These are phyloP conservation scores for Candida namnaoensis DNA, from an alignment of 805 yeast genomes.

Conservation along the genomic window DNA sequence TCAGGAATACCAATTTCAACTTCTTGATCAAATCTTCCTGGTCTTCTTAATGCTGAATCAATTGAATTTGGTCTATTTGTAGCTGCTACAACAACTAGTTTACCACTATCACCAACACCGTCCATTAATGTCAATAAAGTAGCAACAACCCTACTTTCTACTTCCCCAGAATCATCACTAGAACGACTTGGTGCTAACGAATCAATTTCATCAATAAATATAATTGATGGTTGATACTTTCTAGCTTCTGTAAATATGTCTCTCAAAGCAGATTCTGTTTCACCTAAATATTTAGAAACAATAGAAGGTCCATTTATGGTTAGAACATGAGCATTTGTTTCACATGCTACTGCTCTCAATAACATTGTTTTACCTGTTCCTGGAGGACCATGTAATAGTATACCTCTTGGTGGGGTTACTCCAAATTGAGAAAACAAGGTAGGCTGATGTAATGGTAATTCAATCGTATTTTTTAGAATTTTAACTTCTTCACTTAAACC, in stretches of 20 bases:
- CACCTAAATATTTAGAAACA: slow-evolving; percentile 89
- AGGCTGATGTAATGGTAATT: slow-evolving; percentile 76
- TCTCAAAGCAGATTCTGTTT: slow-evolving; percentile 81
- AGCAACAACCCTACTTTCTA: slow-evolving; percentile 85
- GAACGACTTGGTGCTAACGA: slow-evolving; percentile 81
- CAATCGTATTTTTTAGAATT: slow-evolving; percentile 55
- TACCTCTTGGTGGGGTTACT: slow-evolving; percentile 89
- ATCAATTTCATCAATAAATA: slow-evolving; percentile 90
- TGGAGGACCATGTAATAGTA: slow-evolving; percentile 91
- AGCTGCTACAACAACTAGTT: slow-evolving; percentile 64
- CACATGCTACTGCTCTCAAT: slow-evolving; percentile 72
- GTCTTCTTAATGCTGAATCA: slow-evolving; percentile 70
- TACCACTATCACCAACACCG: slow-evolving; percentile 57
- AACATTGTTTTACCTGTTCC: slow-evolving; percentile 96
- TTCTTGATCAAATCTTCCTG: slow-evolving; percentile 86
- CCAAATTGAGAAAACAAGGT: slow-evolving; percentile 73
- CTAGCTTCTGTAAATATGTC: slow-evolving; percentile 79
- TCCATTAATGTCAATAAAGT: slow-evolving; percentile 80
- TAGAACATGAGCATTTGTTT: slow-evolving; percentile 72
- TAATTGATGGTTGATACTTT: slow-evolving; percentile 77
- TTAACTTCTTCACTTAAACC: slow-evolving; percentile 65
- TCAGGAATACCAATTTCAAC: slow-evolving; percentile 92
- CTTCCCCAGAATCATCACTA: slow-evolving; percentile 82
- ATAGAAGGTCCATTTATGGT: slow-evolving; percentile 87
- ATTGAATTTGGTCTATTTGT: slow-evolving; percentile 64